phyloP scores from a whole-genome alignment of 441 rosid genomes.

The Adansonia gregorii region DNA sequence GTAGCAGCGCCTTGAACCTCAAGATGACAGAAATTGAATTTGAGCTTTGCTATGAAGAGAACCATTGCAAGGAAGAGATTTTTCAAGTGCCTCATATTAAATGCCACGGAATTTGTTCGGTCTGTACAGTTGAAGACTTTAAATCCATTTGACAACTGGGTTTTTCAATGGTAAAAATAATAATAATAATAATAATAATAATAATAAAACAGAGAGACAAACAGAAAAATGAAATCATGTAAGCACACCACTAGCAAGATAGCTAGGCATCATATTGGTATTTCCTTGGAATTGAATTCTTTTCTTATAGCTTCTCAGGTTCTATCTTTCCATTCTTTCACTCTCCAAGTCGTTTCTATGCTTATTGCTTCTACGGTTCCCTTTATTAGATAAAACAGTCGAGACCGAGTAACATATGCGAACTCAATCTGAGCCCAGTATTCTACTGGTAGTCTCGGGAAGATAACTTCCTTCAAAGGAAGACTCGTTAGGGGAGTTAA shows the following conservation, averaged over 20 bases:
- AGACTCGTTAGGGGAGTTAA: background rate
- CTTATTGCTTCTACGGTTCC: background rate
- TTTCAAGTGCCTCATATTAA: slow-evolving; percentile 27
- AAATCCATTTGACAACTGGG: slow-evolving; percentile 10
- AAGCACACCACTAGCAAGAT: slow-evolving; percentile 8
- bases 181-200: background rate
- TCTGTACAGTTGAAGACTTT: slow-evolving; percentile 39
- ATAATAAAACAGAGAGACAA: too few species aligned
- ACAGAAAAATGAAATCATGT: background rate
- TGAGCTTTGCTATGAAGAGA: slow-evolving; percentile 1
- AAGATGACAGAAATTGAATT: slow-evolving; percentile 8
- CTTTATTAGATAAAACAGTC: background rate
- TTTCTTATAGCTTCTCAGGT: background rate
- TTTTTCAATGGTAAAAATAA: background rate
- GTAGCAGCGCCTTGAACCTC: background rate
- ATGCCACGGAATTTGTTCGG: slow-evolving; percentile 31
- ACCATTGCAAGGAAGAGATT: slow-evolving; percentile 14
- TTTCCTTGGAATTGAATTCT: background rate
- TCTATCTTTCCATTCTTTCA: slow-evolving; percentile 2
- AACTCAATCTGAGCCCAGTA: background rate
- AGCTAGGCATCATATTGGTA: slow-evolving; percentile 17
- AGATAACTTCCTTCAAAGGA: background rate
- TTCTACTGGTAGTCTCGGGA: background rate
- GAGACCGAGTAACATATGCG: background rate
- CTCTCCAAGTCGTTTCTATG: background rate